Conservation (phyloP, 495 filamentous ascomycete genomes). For the Penicillium roqueforti region DNA sequence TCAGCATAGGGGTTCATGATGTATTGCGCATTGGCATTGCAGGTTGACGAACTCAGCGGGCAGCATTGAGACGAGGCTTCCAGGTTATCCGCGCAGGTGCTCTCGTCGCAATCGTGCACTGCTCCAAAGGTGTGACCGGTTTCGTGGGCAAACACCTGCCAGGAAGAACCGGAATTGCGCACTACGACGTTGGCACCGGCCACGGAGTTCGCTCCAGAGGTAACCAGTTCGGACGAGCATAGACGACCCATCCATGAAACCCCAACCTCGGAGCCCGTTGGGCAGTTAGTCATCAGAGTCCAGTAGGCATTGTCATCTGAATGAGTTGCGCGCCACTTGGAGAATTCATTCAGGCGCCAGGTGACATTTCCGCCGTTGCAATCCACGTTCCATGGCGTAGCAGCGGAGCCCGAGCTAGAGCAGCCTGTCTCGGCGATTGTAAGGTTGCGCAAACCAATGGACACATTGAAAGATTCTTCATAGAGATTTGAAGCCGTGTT, state of each 20-base stretch:
- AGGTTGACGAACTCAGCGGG: slow-evolving; percentile 63
- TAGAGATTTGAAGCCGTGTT: slow-evolving; percentile 84
- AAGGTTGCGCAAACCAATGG: slow-evolving; percentile 81
- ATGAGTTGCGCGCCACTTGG: slow-evolving; percentile 72
- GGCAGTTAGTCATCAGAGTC: slow-evolving; percentile 85
- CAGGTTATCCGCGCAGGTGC: slow-evolving; percentile 61
- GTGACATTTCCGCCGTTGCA: slow-evolving; percentile 66
- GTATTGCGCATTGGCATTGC: slow-evolving; percentile 70
- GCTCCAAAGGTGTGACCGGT: slow-evolving; percentile 94
- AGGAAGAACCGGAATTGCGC: slow-evolving; percentile 69
- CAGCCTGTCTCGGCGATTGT: slow-evolving; percentile 67
- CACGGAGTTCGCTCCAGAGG: slow-evolving; percentile 56
- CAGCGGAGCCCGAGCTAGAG: slow-evolving; percentile 56
- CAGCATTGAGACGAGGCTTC: slow-evolving; percentile 76
- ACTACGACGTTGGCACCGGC: slow-evolving; percentile 88
- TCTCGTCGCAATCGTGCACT: slow-evolving; percentile 79
- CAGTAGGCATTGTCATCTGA: slow-evolving; percentile 84
- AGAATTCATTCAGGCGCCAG: slow-evolving; percentile 81
- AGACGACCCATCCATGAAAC: slow-evolving; percentile 90
- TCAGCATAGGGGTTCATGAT: slow-evolving; percentile 95
- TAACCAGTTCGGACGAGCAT: slow-evolving; percentile 59
- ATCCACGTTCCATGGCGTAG: slow-evolving; percentile 75
- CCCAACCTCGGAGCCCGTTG: slow-evolving; percentile 82
- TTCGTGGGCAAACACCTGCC: slow-evolving; percentile 97
- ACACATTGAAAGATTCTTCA: slow-evolving; percentile 90